Evolutionary conservation across 2,329 filamentous ascomycete species (phyloP), one percentile per base, ranked within the genome.

Genomic region (Metarhizium robertsii): DNA sequence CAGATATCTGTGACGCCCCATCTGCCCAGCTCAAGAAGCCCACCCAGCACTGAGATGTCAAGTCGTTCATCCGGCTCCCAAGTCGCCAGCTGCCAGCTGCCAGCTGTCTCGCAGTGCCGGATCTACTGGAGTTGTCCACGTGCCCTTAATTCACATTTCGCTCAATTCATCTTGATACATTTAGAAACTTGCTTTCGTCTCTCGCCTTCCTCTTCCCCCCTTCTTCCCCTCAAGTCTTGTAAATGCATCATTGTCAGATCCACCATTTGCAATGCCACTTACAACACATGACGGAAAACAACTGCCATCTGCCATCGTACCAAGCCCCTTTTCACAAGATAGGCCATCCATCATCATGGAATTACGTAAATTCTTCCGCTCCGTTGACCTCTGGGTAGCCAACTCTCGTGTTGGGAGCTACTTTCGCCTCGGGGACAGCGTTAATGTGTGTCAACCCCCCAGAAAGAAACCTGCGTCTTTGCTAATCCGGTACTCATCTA

Each of bases 291-390:
- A 32, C n/a, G 10, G 40, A 14, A 47, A 11, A 1, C 3, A 36
- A 29, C 38, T 18, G 18, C 25, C 36, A 14, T 14, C 49, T 16
- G 13, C n/a, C 46, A 51, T 20, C 46, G 55, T 52, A 51, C 47
- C 56, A 10, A 51, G 29, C 7, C 56, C 56, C 6, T 54, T 54
- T 43, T 47, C 53, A n/a, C 53, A 51, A 7, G 29, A 51, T n/a
- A 42, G 29, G 8, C 56, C 51, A 14, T 52, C 55, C 13, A 32
- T 55, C 34, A 16, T 53, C 25, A 51, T 32, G 18, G 56, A 58
- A 18, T 69, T 87, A 60, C 85, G 84, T 25, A 75, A 74, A 51
- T 75, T 84, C 54, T 90, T 90, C 66, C 79, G 36, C 11, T 40
- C 54, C 13, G 18, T 56, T 2, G 46, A 58, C 36, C 29, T 20